These are phyloP conservation scores for Dittrichia graveolens DNA, from an alignment of 129 eudicot genomes.

Conservation along the genomic window DNA sequence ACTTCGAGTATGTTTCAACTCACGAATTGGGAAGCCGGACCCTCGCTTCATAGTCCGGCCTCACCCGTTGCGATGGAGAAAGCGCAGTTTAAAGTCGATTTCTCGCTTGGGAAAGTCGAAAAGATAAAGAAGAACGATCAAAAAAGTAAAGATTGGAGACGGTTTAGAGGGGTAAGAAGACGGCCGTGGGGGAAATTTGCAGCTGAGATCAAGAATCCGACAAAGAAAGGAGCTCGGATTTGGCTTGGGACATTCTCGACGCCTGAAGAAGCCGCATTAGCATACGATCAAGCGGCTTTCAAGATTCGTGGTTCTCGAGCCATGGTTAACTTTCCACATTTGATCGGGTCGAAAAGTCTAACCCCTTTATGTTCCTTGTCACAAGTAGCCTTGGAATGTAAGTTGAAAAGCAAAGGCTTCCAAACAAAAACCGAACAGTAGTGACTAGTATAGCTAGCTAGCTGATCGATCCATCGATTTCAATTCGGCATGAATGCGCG, in stretches of 20 bases:
- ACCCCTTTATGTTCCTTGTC: constrained; percentile 39
- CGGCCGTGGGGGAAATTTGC: constrained; percentile 51
- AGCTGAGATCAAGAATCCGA: constrained; percentile 47
- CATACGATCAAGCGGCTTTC: constrained; percentile 48
- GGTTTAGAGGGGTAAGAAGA: constrained; percentile 42
- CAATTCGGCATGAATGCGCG: not conserved
- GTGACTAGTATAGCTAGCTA: constrained; percentile 13
- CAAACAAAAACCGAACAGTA: constrained; percentile 24
- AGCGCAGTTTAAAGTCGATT: constrained; percentile 32
- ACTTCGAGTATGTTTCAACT: constrained; percentile 27
- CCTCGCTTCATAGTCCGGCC: constrained; percentile 28
- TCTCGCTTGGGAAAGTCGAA: constrained; percentile 32
- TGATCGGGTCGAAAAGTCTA: constrained; percentile 34
- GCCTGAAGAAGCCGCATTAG: constrained; percentile 46
- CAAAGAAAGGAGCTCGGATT: constrained; percentile 42
- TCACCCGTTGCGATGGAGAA: constrained; percentile 18
- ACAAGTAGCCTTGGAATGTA: constrained; percentile 45
- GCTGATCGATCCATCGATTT: too few relatives aligned
- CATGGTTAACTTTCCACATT: constrained; percentile 47
- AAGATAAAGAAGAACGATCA: constrained; percentile 35
- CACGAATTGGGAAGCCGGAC: constrained; percentile 33
- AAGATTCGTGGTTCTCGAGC: constrained; percentile 47
- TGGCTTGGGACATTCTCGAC: constrained; percentile 43
- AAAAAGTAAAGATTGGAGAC: constrained; percentile 36
- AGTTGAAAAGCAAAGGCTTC: constrained; percentile 40